Percentiles rank a stretch among this genome's conserved stretches.
Evolutionary conservation across 2,329 filamentous ascomycete species (phyloP).

Genomic region (Piedraia hortae): DNA sequence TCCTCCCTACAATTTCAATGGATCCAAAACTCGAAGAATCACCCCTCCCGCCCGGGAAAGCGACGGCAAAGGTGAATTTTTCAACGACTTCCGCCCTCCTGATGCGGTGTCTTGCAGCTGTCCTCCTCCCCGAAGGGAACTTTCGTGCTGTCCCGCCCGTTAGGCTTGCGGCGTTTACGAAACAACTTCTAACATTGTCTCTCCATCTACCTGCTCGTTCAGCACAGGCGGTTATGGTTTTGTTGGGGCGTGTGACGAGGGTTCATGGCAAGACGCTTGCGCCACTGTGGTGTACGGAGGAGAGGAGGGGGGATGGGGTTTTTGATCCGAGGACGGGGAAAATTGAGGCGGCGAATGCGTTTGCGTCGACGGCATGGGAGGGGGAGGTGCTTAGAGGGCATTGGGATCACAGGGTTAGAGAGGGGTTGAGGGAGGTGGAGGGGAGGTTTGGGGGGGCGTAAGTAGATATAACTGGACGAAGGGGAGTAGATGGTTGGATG

Average conservation of each 20-base stretch:
- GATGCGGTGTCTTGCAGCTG: slow-evolving; percentile 56
- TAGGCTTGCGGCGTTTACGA: slow-evolving; percentile 72
- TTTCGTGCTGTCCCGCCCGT: slow-evolving; percentile 51
- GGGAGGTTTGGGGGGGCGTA: slow-evolving; percentile 1
- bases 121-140: slow-evolving; percentile 50
- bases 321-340: slow-evolving; percentile 48
- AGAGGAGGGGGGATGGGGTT: slow-evolving; percentile 68
- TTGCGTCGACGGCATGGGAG: slow-evolving; percentile 78
- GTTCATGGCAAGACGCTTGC: slow-evolving; percentile 59
- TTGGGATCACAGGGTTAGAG: slow-evolving; percentile 63
- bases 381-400: slow-evolving; percentile 64
- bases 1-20: slow-evolving; percentile 48
- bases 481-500: no score
- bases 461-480: no score
- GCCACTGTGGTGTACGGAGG: slow-evolving; percentile 82
- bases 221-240: slow-evolving; percentile 46
- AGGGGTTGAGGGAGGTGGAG: slow-evolving; percentile 20
- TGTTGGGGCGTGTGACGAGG: slow-evolving; percentile 53
- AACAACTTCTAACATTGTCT: slow-evolving; percentile 58
- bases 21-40: slow-evolving; percentile 66
- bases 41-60: slow-evolving; percentile 32
- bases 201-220: slow-evolving; percentile 83
- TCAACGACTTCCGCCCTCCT: slow-evolving; percentile 85
- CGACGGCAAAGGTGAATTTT: slow-evolving; percentile 56
- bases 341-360: slow-evolving; percentile 70